Conservation (phyloP, 306 rosid genomes). For the cucumber (Cucumis sativus) region DNA sequence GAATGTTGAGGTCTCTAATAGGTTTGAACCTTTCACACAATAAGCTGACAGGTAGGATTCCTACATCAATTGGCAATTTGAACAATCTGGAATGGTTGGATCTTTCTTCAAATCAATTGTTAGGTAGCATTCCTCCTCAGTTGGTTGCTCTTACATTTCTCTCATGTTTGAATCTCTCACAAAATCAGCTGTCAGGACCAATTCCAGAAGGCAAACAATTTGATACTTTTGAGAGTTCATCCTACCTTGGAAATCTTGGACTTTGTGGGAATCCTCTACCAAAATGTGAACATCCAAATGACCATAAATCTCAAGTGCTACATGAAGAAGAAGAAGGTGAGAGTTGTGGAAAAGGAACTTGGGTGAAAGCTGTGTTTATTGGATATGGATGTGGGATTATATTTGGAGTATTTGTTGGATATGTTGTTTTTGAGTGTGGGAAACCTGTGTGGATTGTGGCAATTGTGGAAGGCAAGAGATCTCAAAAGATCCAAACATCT, state of each 20-base stretch:
- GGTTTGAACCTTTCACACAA: constrained; percentile 27
- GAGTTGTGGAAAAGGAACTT: neutral
- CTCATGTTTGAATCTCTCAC: constrained; percentile 12
- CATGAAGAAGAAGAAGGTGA: neutral
- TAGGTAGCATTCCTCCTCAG: too few relatives aligned
- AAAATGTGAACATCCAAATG: neutral
- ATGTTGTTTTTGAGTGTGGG: neutral
- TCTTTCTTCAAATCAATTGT: constrained; percentile 18
- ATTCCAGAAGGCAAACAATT: constrained; percentile 32
- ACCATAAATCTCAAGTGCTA: neutral
- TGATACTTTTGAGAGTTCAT: constrained; percentile 15
- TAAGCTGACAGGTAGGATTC: constrained; percentile 17
- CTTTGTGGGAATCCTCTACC: constrained; percentile 25
- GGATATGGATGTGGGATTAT: neutral
- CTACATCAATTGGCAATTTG: constrained; percentile 13
- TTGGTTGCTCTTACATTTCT: neutral
- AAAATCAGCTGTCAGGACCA: constrained; percentile 15
- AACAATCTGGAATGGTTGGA: constrained; percentile 21
- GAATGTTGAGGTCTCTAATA: constrained; percentile 12
- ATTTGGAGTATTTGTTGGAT: neutral
- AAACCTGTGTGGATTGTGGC: neutral
- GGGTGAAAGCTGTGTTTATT: neutral
- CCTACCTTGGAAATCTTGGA: constrained; percentile 15
- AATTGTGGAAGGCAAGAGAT: neutral
- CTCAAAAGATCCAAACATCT: too few relatives aligned